phyloP scores from a whole-genome alignment of 2,329 filamentous ascomycete genomes.

The Fusarium stilboides region DNA sequence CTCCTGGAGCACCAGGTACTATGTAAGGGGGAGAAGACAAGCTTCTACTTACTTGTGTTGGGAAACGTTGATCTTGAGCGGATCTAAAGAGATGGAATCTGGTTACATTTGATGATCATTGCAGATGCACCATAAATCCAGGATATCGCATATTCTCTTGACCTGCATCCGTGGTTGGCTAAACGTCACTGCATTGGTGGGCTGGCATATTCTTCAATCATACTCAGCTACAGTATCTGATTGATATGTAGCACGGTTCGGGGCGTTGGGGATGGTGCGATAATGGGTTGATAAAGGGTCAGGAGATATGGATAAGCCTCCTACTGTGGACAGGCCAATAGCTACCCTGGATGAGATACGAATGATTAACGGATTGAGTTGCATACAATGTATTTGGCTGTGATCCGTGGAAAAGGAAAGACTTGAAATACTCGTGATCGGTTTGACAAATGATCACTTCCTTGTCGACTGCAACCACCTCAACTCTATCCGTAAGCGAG shows the following conservation, averaged over 20 bases:
- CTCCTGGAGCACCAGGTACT: slow-evolving; percentile 47
- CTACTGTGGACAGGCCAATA: not conserved
- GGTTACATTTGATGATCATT: slow-evolving; percentile 8
- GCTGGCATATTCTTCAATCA: slow-evolving; percentile 7
- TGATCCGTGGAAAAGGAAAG: not conserved
- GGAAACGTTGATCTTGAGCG: not conserved
- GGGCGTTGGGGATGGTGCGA: not conserved
- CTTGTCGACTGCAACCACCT: slow-evolving; percentile 9
- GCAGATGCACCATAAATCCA: not conserved
- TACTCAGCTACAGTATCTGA: slow-evolving; percentile 1
- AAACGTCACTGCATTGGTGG: slow-evolving; percentile 15
- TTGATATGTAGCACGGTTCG: slow-evolving; percentile 5
- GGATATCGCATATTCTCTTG: not conserved
- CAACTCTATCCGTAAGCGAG: slow-evolving; percentile 1
- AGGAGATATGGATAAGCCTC: slow-evolving; percentile 2
- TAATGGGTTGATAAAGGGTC: not conserved
- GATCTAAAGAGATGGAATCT: not conserved
- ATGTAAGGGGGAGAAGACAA: not conserved
- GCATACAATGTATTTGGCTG: not conserved
- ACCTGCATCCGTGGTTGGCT: slow-evolving; percentile 11
- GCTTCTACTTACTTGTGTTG: not conserved
- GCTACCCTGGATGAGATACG: not conserved
- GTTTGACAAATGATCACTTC: slow-evolving; percentile 6
- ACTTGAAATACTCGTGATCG: slow-evolving; percentile 15
- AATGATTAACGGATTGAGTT: not conserved